Percentiles rank a stretch among this genome's conserved stretches.
These are phyloP conservation scores for Corylus avellana DNA, from an alignment of 306 rosid genomes.

Conservation along the genomic window DNA sequence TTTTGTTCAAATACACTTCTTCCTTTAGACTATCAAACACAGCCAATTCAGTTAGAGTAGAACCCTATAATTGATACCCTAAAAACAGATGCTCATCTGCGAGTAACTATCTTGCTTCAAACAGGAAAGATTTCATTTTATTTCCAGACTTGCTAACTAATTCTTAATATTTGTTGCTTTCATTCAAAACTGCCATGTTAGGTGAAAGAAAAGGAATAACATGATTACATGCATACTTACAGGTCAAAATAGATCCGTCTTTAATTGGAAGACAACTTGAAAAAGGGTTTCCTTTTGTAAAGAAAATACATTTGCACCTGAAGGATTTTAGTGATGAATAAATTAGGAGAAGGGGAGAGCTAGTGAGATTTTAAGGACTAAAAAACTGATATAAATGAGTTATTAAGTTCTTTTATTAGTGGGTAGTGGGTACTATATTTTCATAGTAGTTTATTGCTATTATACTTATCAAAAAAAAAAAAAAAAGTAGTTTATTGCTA, in stretches of 20 bases:
- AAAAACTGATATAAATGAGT: neutral
- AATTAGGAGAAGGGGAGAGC: neutral
- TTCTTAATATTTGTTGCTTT: neutral
- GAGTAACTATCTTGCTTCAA: neutral
- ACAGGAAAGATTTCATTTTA: neutral
- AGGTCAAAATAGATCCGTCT: neutral
- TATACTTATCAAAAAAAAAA: too few relatives aligned
- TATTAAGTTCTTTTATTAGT: neutral
- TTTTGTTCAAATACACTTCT: neutral
- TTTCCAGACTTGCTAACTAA: neutral
- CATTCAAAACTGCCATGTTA: neutral
- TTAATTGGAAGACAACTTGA: neutral
- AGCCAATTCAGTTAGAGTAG: neutral
- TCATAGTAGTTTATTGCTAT: neutral
- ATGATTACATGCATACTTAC: neutral
- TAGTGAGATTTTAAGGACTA: neutral
- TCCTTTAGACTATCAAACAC: too few relatives aligned
- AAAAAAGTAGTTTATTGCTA: neutral
- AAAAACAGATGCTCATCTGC: neutral
- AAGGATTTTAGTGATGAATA: conserved; percentile 1
- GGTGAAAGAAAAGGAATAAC: neutral
- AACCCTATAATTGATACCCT: neutral
- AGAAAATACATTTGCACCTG: neutral
- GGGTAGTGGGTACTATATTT: neutral
- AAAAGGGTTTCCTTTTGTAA: neutral